phyloP scores from a whole-genome alignment of 176 grass and related monocot species.

The Paspalum vaginatum region DNA sequence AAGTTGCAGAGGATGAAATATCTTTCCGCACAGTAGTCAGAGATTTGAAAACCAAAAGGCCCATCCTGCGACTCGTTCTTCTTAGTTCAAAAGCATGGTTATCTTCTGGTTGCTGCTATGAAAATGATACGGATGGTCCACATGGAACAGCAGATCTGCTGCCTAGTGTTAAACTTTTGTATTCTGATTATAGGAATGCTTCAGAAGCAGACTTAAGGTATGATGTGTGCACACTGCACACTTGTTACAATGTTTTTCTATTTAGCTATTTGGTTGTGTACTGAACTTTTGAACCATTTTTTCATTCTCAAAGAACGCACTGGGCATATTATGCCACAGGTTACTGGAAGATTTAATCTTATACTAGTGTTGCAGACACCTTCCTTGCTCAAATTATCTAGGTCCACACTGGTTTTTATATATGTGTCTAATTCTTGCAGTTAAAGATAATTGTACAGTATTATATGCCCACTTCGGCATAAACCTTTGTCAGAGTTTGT shows the following conservation, averaged over 20 bases:
- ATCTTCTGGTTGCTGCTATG: slow-evolving; percentile 64
- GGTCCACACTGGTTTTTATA: background rate
- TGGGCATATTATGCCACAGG: background rate
- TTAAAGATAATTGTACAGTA: background rate
- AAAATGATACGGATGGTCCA: slow-evolving; percentile 56
- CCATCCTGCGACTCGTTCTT: slow-evolving; percentile 73
- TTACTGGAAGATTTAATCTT: background rate
- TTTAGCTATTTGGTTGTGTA: background rate
- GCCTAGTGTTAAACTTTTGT: slow-evolving; percentile 76
- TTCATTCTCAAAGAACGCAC: background rate
- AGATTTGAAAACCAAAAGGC: slow-evolving; percentile 73
- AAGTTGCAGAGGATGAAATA: slow-evolving; percentile 89
- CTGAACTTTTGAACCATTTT: background rate
- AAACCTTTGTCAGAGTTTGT: background rate
- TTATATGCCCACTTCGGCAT: background rate
- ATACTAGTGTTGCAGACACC: background rate
- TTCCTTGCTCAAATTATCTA: background rate
- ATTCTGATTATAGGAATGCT: slow-evolving; percentile 60
- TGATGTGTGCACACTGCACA: background rate
- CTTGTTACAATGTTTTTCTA: slow-evolving; percentile 28
- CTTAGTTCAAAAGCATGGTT: slow-evolving; percentile 80
- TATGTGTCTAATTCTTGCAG: background rate
- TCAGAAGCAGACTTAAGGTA: slow-evolving; percentile 75
- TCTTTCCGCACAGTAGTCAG: slow-evolving; percentile 85
- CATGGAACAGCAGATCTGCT: slow-evolving; percentile 57